Evolutionary conservation across 1,139 yeast species (phyloP).

Genomic region (Nakaseomyces glabratus): DNA sequence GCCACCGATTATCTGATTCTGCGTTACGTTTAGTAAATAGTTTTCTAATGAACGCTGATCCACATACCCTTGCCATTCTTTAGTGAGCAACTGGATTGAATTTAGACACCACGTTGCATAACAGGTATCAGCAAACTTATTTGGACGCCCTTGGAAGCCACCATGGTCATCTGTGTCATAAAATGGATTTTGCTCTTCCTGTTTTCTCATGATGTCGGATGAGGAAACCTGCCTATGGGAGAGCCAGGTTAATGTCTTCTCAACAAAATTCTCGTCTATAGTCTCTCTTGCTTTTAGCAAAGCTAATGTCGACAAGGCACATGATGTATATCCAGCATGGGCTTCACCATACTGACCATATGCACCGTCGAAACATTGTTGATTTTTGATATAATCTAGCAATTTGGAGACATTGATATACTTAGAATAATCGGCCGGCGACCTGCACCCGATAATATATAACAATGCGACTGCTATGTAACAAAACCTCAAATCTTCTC

Average conservation of each 20-base stretch:
- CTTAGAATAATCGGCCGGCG: slow-evolving; percentile 17
- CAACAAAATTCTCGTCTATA: slow-evolving; percentile 16
- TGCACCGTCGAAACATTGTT: slow-evolving; percentile 61
- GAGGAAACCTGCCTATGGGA: slow-evolving; percentile 50
- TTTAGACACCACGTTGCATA: slow-evolving; percentile 85
- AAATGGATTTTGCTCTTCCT: slow-evolving; percentile 23
- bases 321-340: slow-evolving; percentile 82
- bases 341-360: slow-evolving; percentile 55
- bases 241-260: slow-evolving; percentile 47
- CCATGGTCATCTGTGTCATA: slow-evolving; percentile 41
- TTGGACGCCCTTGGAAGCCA: slow-evolving; percentile 82
- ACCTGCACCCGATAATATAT: slow-evolving; percentile 37
- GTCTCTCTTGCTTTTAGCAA: slow-evolving; percentile 34
- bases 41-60: slow-evolving; percentile 34
- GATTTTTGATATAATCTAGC: slow-evolving; percentile 35
- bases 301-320: slow-evolving; percentile 62
- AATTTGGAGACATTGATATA: slow-evolving; percentile 41
- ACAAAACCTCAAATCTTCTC: slow-evolving; percentile 62
- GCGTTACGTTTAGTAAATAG: slow-evolving; percentile 53
- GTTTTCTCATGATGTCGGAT: slow-evolving; percentile 25
- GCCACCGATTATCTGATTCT: slow-evolving; percentile 66
- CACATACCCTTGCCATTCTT: slow-evolving; percentile 29
- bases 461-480: slow-evolving; percentile 66
- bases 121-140: slow-evolving; percentile 83
- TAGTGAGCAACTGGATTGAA: slow-evolving; percentile 38